Conservation (phyloP, 2,329 filamentous ascomycete species). For the Colletotrichum orchidophilum region DNA sequence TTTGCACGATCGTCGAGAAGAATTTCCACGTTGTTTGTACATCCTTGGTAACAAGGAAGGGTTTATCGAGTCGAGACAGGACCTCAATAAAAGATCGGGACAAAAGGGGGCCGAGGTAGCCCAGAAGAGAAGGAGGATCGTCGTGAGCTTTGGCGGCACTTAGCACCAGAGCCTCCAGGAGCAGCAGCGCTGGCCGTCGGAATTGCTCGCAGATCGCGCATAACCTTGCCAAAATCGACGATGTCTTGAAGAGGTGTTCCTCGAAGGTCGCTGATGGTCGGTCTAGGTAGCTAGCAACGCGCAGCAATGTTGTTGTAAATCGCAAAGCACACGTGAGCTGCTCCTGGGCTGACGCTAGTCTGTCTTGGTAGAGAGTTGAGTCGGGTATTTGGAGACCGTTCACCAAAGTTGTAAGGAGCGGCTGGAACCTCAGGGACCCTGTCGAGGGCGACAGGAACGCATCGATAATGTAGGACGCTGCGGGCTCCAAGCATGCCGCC, state of each 20-base stretch:
- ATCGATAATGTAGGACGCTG: slow-evolving; percentile 80
- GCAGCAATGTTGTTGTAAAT: slow-evolving; percentile 76
- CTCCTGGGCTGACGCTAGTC: slow-evolving; percentile 63
- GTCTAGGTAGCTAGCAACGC: slow-evolving; percentile 72
- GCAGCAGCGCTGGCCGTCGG: slow-evolving; percentile 69
- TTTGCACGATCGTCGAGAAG: slow-evolving; percentile 85
- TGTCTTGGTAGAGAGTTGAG: slow-evolving; percentile 69
- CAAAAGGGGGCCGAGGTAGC: slow-evolving; percentile 83
- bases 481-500: slow-evolving; percentile 72
- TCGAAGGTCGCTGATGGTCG: slow-evolving; percentile 74
- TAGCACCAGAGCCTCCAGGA: slow-evolving; percentile 79
- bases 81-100: slow-evolving; percentile 86
- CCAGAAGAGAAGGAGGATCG: slow-evolving; percentile 95
- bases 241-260: slow-evolving; percentile 81
- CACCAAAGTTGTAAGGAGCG: slow-evolving; percentile 76
- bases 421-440: slow-evolving; percentile 78
- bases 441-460: slow-evolving; percentile 78
- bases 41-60: slow-evolving; percentile 72
- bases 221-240: slow-evolving; percentile 79
- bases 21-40: slow-evolving; percentile 83
- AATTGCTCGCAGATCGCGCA: slow-evolving; percentile 76
- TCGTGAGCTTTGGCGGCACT: slow-evolving; percentile 70
- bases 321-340: slow-evolving; percentile 72
- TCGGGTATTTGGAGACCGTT: slow-evolving; percentile 67
- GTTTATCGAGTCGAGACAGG: slow-evolving; percentile 79